Conservation (phyloP, 441 rosid genomes). For the Euphorbia corollata region DNA sequence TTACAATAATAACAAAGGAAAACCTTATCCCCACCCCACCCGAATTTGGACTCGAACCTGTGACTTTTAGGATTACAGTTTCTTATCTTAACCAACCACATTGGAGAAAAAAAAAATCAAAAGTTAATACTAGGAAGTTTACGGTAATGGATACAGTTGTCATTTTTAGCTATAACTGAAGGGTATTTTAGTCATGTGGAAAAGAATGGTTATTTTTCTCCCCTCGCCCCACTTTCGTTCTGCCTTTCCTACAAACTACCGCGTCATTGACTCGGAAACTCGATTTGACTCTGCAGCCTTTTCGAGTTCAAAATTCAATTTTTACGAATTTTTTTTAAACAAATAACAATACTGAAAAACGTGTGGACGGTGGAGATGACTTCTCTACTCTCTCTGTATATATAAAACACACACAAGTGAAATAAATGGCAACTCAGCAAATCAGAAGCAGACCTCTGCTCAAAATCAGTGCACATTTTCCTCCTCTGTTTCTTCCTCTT, state of each 20-base stretch:
- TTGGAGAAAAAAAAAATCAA: no score
- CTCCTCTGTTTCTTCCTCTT: background rate
- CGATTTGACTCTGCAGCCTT: constrained; percentile 31
- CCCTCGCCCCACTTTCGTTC: constrained; percentile 5
- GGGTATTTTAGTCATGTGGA: constrained; percentile 1
- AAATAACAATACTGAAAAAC: constrained; percentile 34
- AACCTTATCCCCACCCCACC: no score
- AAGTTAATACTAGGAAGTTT: no score
- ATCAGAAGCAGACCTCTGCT: background rate
- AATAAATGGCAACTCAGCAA: background rate
- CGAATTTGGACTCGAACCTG: no score
- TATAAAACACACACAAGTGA: background rate
- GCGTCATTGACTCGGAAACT: constrained; percentile 27
- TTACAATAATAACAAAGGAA: no score
- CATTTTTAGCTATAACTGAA: background rate
- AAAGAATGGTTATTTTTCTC: background rate
- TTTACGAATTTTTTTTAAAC: background rate
- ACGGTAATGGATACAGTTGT: background rate
- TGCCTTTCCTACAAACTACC: constrained; percentile 14
- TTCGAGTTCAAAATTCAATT: background rate
- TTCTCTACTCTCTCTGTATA: background rate
- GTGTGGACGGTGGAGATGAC: constrained; percentile 55
- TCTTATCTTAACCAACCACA: no score
- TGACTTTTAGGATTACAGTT: no score
- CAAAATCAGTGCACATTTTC: background rate